Conservation (phyloP, 2,329 filamentous ascomycete species). For the Trichophyton verrucosum region DNA sequence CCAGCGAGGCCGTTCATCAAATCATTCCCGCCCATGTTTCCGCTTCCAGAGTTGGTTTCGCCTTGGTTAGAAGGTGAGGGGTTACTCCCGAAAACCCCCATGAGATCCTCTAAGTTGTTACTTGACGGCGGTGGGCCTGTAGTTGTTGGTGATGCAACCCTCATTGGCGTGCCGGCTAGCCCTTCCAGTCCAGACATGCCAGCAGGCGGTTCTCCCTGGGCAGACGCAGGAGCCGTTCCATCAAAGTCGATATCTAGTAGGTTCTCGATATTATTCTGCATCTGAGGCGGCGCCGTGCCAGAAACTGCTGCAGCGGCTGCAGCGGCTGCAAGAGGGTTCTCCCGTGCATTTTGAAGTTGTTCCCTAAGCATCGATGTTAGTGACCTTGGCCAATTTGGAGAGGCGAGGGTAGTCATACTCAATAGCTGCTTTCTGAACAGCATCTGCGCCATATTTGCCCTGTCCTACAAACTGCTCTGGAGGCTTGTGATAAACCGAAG, state of each 20-base stretch:
- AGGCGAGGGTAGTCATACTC: constrained; percentile 41
- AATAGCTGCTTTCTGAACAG: constrained; percentile 87
- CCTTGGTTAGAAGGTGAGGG: constrained; percentile 11
- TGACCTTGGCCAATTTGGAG: not conserved
- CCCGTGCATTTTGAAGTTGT: constrained; percentile 78
- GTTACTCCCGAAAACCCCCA: constrained; percentile 49
- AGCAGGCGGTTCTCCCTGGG: constrained; percentile 50
- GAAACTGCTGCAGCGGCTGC: constrained; percentile 53
- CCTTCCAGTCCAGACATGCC: constrained; percentile 54
- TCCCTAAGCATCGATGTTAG: constrained; percentile 41
- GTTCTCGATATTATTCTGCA: constrained; percentile 79
- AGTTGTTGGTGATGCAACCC: constrained; percentile 35
- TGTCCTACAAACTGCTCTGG: constrained; percentile 97
- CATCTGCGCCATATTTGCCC: constrained; percentile 84
- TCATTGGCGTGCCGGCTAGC: constrained; percentile 45
- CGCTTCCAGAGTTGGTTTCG: constrained; percentile 23
- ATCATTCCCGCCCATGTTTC: constrained; percentile 32
- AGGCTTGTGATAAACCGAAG: constrained; percentile 96
- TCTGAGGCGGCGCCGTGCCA: constrained; percentile 38
- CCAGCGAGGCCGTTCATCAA: constrained; percentile 75
- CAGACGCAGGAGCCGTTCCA: constrained; percentile 78
- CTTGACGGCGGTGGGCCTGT: constrained; percentile 23
- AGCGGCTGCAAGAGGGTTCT: constrained; percentile 86
- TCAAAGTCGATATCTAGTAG: constrained; percentile 94
- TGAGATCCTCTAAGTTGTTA: constrained; percentile 69